Evolutionary conservation across 1,139 yeast genomes (phyloP).

Genomic region (Nakaseomyces uthaithaninus): DNA sequence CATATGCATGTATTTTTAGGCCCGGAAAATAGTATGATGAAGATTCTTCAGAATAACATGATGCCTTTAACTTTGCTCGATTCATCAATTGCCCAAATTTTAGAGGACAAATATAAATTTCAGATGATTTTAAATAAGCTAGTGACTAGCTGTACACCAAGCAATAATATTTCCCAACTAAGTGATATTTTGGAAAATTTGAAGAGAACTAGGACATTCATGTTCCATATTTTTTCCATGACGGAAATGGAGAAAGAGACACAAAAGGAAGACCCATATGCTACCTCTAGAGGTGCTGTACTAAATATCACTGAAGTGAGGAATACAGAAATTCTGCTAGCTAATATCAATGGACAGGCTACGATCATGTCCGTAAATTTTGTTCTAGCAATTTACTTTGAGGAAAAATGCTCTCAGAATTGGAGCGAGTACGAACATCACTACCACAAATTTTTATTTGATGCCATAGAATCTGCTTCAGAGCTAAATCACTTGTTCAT

Average conservation of each 20-base stretch:
- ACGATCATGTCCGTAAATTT: slow-evolving; percentile 11
- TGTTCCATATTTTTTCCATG: slow-evolving; percentile 4
- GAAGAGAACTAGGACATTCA: slow-evolving; percentile 6
- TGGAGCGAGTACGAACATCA: slow-evolving; percentile 10
- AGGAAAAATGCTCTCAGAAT: slow-evolving; percentile 9
- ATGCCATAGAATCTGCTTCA: slow-evolving; percentile 9
- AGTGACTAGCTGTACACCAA: slow-evolving; percentile 11
- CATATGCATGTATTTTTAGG: slow-evolving; percentile 13
- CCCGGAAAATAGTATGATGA: slow-evolving; percentile 4
- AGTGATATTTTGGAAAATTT: slow-evolving; percentile 11
- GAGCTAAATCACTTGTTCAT: slow-evolving; percentile 9
- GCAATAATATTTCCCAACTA: slow-evolving; percentile 8
- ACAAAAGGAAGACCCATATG: not conserved
- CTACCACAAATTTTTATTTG: slow-evolving; percentile 12
- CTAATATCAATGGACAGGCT: slow-evolving; percentile 12
- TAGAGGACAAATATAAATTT: slow-evolving; percentile 16
- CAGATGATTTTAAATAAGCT: slow-evolving; percentile 13
- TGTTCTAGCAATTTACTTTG: slow-evolving; percentile 14
- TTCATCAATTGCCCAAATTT: slow-evolving; percentile 11
- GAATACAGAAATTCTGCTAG: slow-evolving; percentile 11
- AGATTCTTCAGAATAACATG: slow-evolving; percentile 6
- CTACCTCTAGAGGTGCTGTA: slow-evolving; percentile 3
- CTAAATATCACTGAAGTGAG: slow-evolving; percentile 10
- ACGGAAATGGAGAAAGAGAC: not conserved
- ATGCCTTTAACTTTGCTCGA: slow-evolving; percentile 9